These are phyloP conservation scores for Candolleomyces aberdarensis DNA, from an alignment of 768 basidiomycete genomes.

Conservation along the genomic window DNA sequence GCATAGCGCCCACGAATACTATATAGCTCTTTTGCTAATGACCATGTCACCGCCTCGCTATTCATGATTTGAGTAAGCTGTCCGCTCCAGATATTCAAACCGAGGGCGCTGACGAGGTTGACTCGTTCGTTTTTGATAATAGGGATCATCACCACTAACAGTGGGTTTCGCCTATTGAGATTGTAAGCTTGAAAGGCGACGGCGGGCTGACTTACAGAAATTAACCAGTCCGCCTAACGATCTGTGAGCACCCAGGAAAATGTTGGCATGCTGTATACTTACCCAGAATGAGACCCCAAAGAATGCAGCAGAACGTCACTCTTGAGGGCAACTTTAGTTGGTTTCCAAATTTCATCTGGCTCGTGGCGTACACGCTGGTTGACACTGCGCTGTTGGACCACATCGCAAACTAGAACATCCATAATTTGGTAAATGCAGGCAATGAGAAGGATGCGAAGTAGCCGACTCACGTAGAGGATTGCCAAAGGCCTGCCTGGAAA, in stretches of 20 bases:
- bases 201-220: slow-evolving; percentile 27
- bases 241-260: neutral
- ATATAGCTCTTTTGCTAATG: slow-evolving; percentile 56
- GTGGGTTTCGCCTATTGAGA: neutral
- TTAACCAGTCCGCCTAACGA: slow-evolving; percentile 33
- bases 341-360: slow-evolving; percentile 72
- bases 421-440: neutral
- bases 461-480: slow-evolving; percentile 57
- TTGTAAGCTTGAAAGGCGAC: neutral
- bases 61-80: slow-evolving; percentile 51
- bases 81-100: slow-evolving; percentile 63
- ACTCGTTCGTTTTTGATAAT: slow-evolving; percentile 52
- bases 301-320: slow-evolving; percentile 60
- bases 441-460: neutral
- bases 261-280: neutral
- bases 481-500: slow-evolving; percentile 65
- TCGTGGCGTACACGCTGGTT: slow-evolving; percentile 50
- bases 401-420: slow-evolving; percentile 50
- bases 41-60: slow-evolving; percentile 62
- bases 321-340: slow-evolving; percentile 68
- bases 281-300: slow-evolving; percentile 64
- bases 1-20: slow-evolving; percentile 53
- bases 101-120: slow-evolving; percentile 45
- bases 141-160: slow-evolving; percentile 54
- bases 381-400: slow-evolving; percentile 63